Percentiles rank a stretch among this genome's conserved stretches.
phyloP scores from a whole-genome alignment of 2,329 filamentous ascomycete genomes.

The Claviceps quebecensis region DNA sequence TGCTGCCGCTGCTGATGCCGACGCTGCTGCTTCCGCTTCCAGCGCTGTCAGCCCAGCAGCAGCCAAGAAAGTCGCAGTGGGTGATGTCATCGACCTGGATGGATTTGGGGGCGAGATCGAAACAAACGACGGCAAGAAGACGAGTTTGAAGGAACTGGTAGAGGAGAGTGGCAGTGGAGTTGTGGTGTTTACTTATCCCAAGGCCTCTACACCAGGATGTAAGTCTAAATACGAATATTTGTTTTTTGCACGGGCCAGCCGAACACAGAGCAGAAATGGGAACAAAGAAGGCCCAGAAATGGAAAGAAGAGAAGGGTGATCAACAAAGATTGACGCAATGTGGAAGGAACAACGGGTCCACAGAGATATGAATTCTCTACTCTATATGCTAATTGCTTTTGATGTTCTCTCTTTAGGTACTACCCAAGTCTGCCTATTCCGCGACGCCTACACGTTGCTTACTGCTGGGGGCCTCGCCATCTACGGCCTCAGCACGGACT shows the following conservation, averaged over 20 bases:
- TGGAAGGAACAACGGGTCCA: no score
- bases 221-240: slow-evolving; percentile 26
- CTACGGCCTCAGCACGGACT: slow-evolving; percentile 81
- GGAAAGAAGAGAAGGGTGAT: neutral
- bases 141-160: slow-evolving; percentile 65
- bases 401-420: slow-evolving; percentile 48
- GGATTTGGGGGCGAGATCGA: slow-evolving; percentile 59
- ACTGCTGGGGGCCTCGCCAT: slow-evolving; percentile 70
- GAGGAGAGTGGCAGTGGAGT: slow-evolving; percentile 74
- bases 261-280: neutral
- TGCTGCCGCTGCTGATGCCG: neutral
- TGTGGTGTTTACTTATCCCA: slow-evolving; percentile 90
- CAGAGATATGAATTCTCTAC: no score
- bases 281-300: neutral
- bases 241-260: neutral
- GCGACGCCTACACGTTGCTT: slow-evolving; percentile 66
- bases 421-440: slow-evolving; percentile 84
- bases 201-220: slow-evolving; percentile 90
- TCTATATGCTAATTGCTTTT: neutral
- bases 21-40: slow-evolving; percentile 6
- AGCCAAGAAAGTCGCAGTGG: slow-evolving; percentile 34
- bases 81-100: slow-evolving; percentile 41
- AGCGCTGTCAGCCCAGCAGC: slow-evolving; percentile 10
- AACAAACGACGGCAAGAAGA: slow-evolving; percentile 71
- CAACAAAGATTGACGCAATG: no score